Evolutionary conservation across 2,329 filamentous ascomycete species (phyloP).

Genomic region (Rhynchosporium graminicola): DNA sequence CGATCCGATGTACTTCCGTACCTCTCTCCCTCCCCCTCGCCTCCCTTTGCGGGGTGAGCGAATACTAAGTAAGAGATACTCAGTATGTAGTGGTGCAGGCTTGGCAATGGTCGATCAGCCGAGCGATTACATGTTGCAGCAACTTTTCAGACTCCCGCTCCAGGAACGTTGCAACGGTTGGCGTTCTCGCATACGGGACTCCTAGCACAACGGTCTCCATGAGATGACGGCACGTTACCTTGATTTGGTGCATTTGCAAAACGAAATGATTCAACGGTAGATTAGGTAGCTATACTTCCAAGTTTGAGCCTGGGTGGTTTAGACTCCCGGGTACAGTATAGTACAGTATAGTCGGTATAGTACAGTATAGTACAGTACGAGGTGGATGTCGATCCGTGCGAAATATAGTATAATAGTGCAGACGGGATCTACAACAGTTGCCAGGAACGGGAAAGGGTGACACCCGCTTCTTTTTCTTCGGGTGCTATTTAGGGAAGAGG

Average conservation of each 20-base stretch:
- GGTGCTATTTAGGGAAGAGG: constrained; percentile 5
- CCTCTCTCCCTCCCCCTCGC: background rate
- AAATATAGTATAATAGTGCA: too few relatives aligned
- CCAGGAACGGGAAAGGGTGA: background rate
- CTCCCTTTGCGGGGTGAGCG: background rate
- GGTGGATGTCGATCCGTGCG: too few relatives aligned
- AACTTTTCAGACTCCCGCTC: background rate
- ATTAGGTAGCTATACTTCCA: background rate
- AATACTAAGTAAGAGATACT: background rate
- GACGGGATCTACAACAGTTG: too few relatives aligned
- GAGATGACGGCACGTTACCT: too few relatives aligned
- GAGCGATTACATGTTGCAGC: background rate
- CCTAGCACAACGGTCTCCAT: too few relatives aligned
- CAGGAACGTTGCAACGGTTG: background rate
- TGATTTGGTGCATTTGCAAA: too few relatives aligned
- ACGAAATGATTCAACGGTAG: too few relatives aligned
- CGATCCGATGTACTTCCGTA: background rate
- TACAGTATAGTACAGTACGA: too few relatives aligned
- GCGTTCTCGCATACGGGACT: background rate
- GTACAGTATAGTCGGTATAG: too few relatives aligned
- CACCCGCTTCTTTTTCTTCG: background rate
- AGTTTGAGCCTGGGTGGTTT: background rate
- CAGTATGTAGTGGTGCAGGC: background rate
- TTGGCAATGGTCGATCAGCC: background rate
- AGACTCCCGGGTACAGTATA: background rate